A percentile compares a stretch with the other conserved stretches of the same genome.
Evolutionary conservation across 2,329 filamentous ascomycete genomes (phyloP).

Genomic region (Monilinia fructigena): DNA sequence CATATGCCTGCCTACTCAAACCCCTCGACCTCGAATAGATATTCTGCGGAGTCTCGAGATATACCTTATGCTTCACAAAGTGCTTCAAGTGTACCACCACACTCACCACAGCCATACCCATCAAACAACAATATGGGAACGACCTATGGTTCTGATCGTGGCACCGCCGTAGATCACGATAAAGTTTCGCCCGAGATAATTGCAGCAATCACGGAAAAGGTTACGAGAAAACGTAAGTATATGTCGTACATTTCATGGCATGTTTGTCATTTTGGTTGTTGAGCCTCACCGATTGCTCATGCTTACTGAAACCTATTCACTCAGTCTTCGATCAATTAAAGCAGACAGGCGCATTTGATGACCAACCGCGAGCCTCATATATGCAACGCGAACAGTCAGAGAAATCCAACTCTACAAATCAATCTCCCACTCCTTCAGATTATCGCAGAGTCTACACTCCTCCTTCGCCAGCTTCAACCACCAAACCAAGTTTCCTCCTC

Average conservation of each 20-base stretch:
- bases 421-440: conserved; percentile 46
- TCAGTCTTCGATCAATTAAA: conserved; percentile 41
- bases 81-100: conserved; percentile 28
- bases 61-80: conserved; percentile 27
- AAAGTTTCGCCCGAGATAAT: conserved; percentile 60
- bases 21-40: conserved; percentile 25
- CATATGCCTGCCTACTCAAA: conserved; percentile 28
- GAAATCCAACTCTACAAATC: conserved; percentile 41
- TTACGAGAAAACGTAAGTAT: conserved; percentile 54
- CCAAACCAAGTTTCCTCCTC: conserved; percentile 38
- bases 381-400: conserved; percentile 45
- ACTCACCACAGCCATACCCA: conserved; percentile 25
- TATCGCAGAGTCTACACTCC: conserved; percentile 51
- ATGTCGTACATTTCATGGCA: conserved; percentile 38
- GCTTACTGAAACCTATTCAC: conserved; percentile 20
- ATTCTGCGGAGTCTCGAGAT: conserved; percentile 33
- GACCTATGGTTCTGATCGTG: conserved; percentile 27
- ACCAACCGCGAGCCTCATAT: conserved; percentile 35
- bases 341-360: conserved; percentile 38
- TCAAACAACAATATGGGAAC: conserved; percentile 32
- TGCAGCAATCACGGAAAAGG: conserved; percentile 57
- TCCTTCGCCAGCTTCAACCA: conserved; percentile 48
- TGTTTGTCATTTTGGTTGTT: conserved; percentile 28
- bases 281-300: conserved; percentile 25
- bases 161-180: conserved; percentile 33